Evolutionary conservation across 805 yeast species (phyloP).

Genomic region (Candida multigemmis): DNA sequence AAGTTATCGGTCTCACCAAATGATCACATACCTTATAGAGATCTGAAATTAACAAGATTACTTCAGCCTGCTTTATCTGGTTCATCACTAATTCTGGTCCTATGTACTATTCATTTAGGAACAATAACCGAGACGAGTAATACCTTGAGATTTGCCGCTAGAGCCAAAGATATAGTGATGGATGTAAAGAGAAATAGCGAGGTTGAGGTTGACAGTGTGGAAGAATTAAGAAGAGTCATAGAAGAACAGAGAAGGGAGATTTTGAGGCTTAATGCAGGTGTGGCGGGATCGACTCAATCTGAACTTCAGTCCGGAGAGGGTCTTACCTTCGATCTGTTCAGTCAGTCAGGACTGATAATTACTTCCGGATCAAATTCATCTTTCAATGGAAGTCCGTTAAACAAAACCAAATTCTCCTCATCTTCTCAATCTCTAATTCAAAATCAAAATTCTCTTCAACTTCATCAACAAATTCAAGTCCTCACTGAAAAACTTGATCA

Average conservation of each 20-base stretch:
- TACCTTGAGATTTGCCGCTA: slow-evolving; percentile 84
- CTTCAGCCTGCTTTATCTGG: slow-evolving; percentile 92
- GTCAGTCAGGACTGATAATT: background rate
- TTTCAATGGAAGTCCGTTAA: too few species aligned
- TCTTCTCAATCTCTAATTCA: too few species aligned
- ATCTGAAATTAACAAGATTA: slow-evolving; percentile 82
- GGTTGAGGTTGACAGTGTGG: slow-evolving; percentile 32
- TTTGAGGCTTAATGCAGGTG: slow-evolving; percentile 23
- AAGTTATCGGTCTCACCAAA: slow-evolving; percentile 44
- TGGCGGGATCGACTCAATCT: background rate
- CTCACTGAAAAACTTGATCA: slow-evolving; percentile 64
- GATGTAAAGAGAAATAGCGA: slow-evolving; percentile 51
- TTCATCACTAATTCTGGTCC: slow-evolving; percentile 68
- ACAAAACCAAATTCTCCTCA: too few species aligned
- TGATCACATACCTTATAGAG: slow-evolving; percentile 85
- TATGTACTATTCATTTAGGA: slow-evolving; percentile 79
- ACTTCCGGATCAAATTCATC: slow-evolving; percentile 1
- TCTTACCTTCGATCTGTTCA: slow-evolving; percentile 1
- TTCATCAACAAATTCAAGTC: slow-evolving; percentile 15
- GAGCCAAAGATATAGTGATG: slow-evolving; percentile 81
- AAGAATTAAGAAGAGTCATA: slow-evolving; percentile 48
- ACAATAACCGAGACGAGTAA: slow-evolving; percentile 69
- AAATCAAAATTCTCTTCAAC: background rate
- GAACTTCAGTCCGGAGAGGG: background rate
- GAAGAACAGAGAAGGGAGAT: slow-evolving; percentile 53